Evolutionary conservation across 169 alveolate species (phyloP).

Genomic region (Plasmodium falciparum): DNA sequence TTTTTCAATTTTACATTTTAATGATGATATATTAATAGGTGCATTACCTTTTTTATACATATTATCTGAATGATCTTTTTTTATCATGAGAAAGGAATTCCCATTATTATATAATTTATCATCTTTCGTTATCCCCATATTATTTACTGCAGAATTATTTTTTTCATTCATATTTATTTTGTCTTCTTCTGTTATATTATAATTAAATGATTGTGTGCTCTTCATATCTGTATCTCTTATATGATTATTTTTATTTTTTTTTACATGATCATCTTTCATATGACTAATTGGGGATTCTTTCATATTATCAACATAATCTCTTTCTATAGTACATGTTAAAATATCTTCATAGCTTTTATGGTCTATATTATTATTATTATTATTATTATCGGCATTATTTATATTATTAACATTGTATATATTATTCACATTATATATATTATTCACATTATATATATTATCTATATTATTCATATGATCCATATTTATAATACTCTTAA

Average conservation of each 20-base stretch:
- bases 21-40: conserved; percentile 17
- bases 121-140: no score
- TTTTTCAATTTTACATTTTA: conserved; percentile 29
- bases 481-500: neutral
- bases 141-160: neutral
- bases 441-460: no score
- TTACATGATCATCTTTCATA: no score
- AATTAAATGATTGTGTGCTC: no score
- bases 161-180: no score
- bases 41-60: neutral
- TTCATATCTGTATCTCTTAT: no score
- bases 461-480: neutral
- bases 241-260: no score
- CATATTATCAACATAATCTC: no score
- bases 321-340: neutral
- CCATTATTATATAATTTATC: no score
- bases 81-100: neutral
- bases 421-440: no score
- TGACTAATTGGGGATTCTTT: no score
- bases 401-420: neutral
- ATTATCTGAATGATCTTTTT: neutral
- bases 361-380: neutral
- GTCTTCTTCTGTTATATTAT: no score
- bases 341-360: neutral
- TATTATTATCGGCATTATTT: neutral